Conservation (phyloP, 176 grass and related monocot species). For the Phoenix roebelenii region DNA sequence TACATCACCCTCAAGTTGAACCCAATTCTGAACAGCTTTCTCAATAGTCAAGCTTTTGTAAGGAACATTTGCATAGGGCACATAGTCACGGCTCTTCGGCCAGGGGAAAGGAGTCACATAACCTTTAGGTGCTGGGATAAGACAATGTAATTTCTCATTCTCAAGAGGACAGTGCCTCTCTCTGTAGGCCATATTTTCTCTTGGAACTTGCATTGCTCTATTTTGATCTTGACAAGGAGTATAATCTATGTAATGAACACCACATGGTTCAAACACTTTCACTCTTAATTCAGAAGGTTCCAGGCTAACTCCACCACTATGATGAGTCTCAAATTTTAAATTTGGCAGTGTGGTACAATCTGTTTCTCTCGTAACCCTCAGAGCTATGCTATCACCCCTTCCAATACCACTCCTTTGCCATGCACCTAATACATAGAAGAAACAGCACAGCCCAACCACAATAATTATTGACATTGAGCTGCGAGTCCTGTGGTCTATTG, state of each 20-base stretch:
- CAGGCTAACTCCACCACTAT: slow-evolving; percentile 29
- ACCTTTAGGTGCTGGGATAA: slow-evolving; percentile 72
- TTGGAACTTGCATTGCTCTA: slow-evolving; percentile 58
- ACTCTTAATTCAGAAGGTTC: slow-evolving; percentile 15
- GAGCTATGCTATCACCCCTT: slow-evolving; percentile 62
- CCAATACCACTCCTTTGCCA: slow-evolving; percentile 82
- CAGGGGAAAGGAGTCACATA: slow-evolving; percentile 65
- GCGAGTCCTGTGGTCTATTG: slow-evolving; percentile 31
- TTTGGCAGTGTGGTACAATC: slow-evolving; percentile 65
- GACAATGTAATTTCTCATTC: slow-evolving; percentile 58
- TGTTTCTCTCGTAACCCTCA: slow-evolving; percentile 50
- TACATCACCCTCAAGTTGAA: slow-evolving; percentile 60
- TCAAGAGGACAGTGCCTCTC: slow-evolving; percentile 66
- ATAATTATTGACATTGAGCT: slow-evolving; percentile 51
- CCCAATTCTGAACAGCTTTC: slow-evolving; percentile 68
- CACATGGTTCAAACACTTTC: slow-evolving; percentile 57
- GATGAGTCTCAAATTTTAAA: slow-evolving; percentile 78
- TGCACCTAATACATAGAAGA: slow-evolving; percentile 76
- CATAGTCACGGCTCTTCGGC: slow-evolving; percentile 80
- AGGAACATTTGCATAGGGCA: slow-evolving; percentile 59
- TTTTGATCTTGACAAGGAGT: slow-evolving; percentile 73
- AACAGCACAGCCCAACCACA: slow-evolving; percentile 53
- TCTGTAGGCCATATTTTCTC: slow-evolving; percentile 63
- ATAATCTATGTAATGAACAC: slow-evolving; percentile 47
- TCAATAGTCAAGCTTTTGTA: slow-evolving; percentile 58